phyloP scores from a whole-genome alignment of 352 stramenopile genomes.

The Phytophthora idaei region DNA sequence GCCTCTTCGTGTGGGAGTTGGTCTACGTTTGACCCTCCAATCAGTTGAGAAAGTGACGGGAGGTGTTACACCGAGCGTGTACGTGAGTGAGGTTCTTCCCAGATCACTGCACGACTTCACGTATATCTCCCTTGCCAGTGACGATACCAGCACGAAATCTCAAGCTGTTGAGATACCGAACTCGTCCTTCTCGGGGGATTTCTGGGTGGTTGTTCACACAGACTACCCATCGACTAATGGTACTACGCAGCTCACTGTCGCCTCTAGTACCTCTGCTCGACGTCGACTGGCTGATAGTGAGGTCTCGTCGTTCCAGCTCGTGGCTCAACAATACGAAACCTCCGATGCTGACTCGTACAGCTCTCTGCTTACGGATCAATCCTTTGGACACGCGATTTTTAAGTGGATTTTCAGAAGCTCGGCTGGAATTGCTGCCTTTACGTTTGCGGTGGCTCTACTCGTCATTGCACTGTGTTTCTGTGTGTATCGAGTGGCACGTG shows the following conservation, averaged over 20 bases:
- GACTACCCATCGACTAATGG: slow-evolving; percentile 43
- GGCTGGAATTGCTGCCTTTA: slow-evolving; percentile 55
- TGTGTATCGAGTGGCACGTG: slow-evolving; percentile 56
- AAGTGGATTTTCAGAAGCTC: slow-evolving; percentile 57
- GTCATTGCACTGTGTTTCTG: slow-evolving; percentile 54
- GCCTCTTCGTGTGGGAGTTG: slow-evolving; percentile 56
- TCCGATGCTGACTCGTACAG: slow-evolving; percentile 6
- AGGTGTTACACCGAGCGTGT: slow-evolving; percentile 52
- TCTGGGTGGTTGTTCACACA: slow-evolving; percentile 80
- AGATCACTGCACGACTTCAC: slow-evolving; percentile 81
- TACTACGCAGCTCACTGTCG: slow-evolving; percentile 14
- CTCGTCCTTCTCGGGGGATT: slow-evolving; percentile 62
- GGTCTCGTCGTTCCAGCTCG: slow-evolving; percentile 41
- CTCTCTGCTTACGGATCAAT: slow-evolving; percentile 51
- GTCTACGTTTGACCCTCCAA: slow-evolving; percentile 40
- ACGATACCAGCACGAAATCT: slow-evolving; percentile 10
- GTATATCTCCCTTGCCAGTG: slow-evolving; percentile 51
- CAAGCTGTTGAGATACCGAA: slow-evolving; percentile 59
- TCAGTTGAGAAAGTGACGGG: slow-evolving; percentile 15
- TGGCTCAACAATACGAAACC: slow-evolving; percentile 48
- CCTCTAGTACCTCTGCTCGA: slow-evolving; percentile 14
- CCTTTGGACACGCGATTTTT: slow-evolving; percentile 53
- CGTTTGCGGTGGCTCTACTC: slow-evolving; percentile 42
- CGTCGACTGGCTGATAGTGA: slow-evolving; percentile 7
- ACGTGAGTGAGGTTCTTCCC: slow-evolving; percentile 72